These are phyloP conservation scores for Byssochlamys sp. DNA, from an alignment of 2,329 filamentous ascomycete species.

Conservation along the genomic window DNA sequence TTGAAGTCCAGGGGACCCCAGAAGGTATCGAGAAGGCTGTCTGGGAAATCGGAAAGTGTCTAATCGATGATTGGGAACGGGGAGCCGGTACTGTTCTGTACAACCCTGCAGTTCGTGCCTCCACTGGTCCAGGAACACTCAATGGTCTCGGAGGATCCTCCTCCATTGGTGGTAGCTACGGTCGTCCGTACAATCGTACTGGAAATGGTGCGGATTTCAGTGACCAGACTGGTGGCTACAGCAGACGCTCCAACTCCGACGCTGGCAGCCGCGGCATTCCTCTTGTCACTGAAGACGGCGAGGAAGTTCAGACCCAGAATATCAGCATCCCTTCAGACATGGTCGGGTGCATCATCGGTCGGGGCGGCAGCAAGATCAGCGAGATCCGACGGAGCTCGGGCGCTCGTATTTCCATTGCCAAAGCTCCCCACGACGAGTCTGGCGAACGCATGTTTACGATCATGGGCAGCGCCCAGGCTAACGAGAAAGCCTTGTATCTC, in stretches of 20 bases:
- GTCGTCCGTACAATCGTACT: conserved; percentile 76
- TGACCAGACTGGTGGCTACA: conserved; percentile 63
- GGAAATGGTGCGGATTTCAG: conserved; percentile 97
- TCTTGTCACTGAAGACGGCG: conserved; percentile 87
- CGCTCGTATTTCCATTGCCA: conserved; percentile 93
- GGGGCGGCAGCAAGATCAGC: conserved; percentile 90
- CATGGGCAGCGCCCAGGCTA: conserved; percentile 85
- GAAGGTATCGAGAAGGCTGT: conserved; percentile 91
- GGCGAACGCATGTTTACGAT: conserved; percentile 99
- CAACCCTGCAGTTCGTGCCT: conserved; percentile 87
- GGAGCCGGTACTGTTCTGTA: conserved; percentile 95
- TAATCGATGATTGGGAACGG: conserved; percentile 95
- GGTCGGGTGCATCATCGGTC: conserved; percentile 98
- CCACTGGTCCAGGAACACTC: conserved; percentile 48
- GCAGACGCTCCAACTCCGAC: conserved; percentile 75
- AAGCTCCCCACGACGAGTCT: conserved; percentile 90
- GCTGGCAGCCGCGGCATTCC: conserved; percentile 69
- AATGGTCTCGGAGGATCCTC: conserved; percentile 43
- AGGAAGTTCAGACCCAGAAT: conserved; percentile 93
- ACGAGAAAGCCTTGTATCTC: conserved; percentile 90
- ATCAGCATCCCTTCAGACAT: conserved; percentile 99
- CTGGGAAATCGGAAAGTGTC: conserved; percentile 98
- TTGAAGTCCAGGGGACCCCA: conserved; percentile 89
- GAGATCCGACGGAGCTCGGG: conserved; percentile 96
- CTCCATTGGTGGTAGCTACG: conserved; percentile 45